phyloP scores from a whole-genome alignment of 257 asterid species.

The Jacaranda mimosifolia region DNA sequence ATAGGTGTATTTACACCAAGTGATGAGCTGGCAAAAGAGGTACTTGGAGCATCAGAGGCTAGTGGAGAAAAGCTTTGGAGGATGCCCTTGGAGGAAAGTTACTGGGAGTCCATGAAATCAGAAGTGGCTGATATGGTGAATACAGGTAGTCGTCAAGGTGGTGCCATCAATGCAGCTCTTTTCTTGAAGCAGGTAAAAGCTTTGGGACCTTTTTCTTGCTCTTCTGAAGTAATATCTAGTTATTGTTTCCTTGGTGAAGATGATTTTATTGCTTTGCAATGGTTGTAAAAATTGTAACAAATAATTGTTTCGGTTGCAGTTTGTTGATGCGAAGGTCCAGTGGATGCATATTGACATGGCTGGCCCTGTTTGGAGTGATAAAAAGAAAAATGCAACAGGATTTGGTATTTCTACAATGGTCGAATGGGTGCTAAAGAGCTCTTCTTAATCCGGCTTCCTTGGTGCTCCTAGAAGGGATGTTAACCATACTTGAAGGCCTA shows the following conservation, averaged over 20 bases:
- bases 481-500: too few relatives aligned
- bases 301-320: slow-evolving; percentile 54
- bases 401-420: slow-evolving; percentile 86
- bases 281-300: not conserved
- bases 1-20: slow-evolving; percentile 91
- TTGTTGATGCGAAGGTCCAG: slow-evolving; percentile 92
- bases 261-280: not conserved
- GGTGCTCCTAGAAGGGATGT: too few relatives aligned
- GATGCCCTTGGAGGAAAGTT: slow-evolving; percentile 95
- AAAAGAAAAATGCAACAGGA: slow-evolving; percentile 86
- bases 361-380: slow-evolving; percentile 90
- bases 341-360: slow-evolving; percentile 99
- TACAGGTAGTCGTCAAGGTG: slow-evolving; percentile 96
- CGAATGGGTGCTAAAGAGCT: slow-evolving; percentile 91
- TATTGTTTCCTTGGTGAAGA: not conserved
- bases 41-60: slow-evolving; percentile 78
- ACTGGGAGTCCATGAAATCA: slow-evolving; percentile 97
- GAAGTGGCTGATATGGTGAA: slow-evolving; percentile 98
- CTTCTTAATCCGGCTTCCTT: slow-evolving; percentile 40
- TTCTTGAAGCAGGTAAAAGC: slow-evolving; percentile 92
- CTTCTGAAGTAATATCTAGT: not conserved
- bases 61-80: slow-evolving; percentile 97
- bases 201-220: not conserved
- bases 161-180: slow-evolving; percentile 93
- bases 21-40: slow-evolving; percentile 93